Evolutionary conservation across 192 early-diverging fungal genomes (phyloP).

Genomic region (Coemansia sp.): DNA sequence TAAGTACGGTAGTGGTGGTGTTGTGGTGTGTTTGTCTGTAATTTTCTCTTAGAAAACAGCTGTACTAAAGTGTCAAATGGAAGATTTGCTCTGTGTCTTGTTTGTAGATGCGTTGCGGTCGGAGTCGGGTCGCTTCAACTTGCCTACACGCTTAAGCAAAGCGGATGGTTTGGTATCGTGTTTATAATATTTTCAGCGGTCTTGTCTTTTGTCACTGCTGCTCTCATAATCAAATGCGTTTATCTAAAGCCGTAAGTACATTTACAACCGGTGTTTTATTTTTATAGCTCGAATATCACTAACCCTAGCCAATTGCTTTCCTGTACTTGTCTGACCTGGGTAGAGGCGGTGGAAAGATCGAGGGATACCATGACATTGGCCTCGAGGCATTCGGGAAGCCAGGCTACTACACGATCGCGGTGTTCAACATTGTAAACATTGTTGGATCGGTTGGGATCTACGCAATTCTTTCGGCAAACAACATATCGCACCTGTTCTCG

Average conservation of each 20-base stretch:
- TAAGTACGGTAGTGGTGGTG: constrained; percentile 21
- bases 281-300: background rate
- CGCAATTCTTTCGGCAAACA: constrained; percentile 40
- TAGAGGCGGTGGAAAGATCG: constrained; percentile 47
- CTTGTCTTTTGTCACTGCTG: constrained; percentile 30
- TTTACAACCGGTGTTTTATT: background rate
- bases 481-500: constrained; percentile 33
- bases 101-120: constrained; percentile 40
- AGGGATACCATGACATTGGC: constrained; percentile 45
- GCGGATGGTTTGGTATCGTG: constrained; percentile 39
- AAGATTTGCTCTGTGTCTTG: background rate
- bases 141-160: constrained; percentile 41
- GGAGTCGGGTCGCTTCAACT: constrained; percentile 48
- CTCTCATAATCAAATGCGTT: constrained; percentile 38
- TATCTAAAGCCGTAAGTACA: constrained; percentile 52
- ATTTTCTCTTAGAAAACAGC: background rate
- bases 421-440: constrained; percentile 49
- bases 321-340: background rate
- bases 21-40: background rate
- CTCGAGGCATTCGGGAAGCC: constrained; percentile 39
- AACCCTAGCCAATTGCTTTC: background rate
- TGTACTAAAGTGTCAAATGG: too few relatives aligned
- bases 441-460: constrained; percentile 46
- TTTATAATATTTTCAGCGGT: constrained; percentile 42
- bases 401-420: constrained; percentile 41